Evolutionary conservation across 352 stramenopile species (phyloP), one percentile per base, ranked within the genome.

Genomic region (Pythium biforme): DNA sequence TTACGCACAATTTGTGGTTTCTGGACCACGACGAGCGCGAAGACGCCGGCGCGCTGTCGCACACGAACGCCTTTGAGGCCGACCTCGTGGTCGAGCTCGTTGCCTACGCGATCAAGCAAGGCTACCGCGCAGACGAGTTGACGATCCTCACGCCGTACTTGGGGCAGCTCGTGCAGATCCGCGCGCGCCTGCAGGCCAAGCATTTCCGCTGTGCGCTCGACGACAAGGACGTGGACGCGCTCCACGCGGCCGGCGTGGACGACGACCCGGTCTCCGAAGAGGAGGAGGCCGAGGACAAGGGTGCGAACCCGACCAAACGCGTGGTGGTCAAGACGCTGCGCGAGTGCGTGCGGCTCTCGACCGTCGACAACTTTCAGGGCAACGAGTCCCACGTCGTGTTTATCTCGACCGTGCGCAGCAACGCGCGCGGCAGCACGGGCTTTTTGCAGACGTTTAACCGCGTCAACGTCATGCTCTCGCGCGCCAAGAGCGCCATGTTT

Each of bases 71-170:
- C 25, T 81, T 78, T 40, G 88, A 95, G 70, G 83, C 83, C 4
- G 58, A 75, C 15, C 69, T 91, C 10, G 60, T 89, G 34, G 71
- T 93, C 19, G 78, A 88, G 59, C 76, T 89, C 25, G 73, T 90
- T n/a, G 69, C 62, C 27, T 91, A 89, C 57, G 68, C 92, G 25
- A 55, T 95, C 6, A 69, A 88, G 11, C 86, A 95, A 62, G 83
- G 81, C 3, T 92, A 93, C 53, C 59, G 74, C 19, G 65, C 63
- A 8, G 69, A 64, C 11, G 79, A 89, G 50, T 84, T 96, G 23
- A 78, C 79, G 8, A 78, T 95, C 12, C 61, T 96, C 22, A 95
- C 88, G 23, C 86, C 88, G 39, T 96, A 95, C 41, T 64, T 95
- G 43, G 82, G 86, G 10, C 88, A 96, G 66, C 65, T 95, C 3